A percentile compares a stretch with the other conserved stretches of the same genome.
Conservation (phyloP, 2,329 filamentous ascomycete genomes). For the Diplodia sapinea region DNA sequence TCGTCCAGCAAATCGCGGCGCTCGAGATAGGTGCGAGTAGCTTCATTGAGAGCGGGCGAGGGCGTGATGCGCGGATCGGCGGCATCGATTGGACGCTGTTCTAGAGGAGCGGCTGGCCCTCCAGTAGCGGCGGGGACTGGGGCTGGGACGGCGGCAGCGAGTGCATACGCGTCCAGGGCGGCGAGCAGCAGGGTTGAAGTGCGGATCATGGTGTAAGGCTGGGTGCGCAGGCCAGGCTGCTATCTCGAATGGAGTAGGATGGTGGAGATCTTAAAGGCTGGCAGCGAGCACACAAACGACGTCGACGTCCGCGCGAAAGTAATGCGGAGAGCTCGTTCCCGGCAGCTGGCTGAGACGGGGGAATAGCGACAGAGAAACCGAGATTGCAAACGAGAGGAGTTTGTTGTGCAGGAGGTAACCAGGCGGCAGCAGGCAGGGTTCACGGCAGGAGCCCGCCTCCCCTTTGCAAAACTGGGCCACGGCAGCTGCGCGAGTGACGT, state of each 20-base stretch:
- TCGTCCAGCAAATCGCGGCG: slow-evolving; percentile 43
- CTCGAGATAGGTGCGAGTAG: slow-evolving; percentile 32
- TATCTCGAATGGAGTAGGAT: slow-evolving; percentile 24
- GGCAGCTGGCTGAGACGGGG: neutral
- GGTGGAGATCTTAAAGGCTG: slow-evolving; percentile 20
- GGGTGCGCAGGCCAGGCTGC: slow-evolving; percentile 17
- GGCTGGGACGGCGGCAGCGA: slow-evolving; percentile 28
- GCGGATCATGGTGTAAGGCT: slow-evolving; percentile 25
- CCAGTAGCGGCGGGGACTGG: slow-evolving; percentile 16
- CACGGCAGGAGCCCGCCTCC: neutral
- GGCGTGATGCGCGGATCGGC: slow-evolving; percentile 23
- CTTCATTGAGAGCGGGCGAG: slow-evolving; percentile 27
- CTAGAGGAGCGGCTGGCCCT: neutral
- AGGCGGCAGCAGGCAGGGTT: slow-evolving; percentile 1
- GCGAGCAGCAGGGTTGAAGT: slow-evolving; percentile 30
- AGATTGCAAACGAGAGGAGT: neutral
- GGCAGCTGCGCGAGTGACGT: slow-evolving; percentile 1
- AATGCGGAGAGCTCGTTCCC: neutral
- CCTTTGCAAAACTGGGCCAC: slow-evolving; percentile 20
- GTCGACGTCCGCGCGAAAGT: neutral
- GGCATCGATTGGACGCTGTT: slow-evolving; percentile 22
- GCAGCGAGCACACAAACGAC: neutral
- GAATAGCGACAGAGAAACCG: slow-evolving; percentile 5
- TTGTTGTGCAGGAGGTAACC: neutral
- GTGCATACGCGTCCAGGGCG: slow-evolving; percentile 28